These are phyloP conservation scores for Heteromeles arbutifolia DNA, from an alignment of 306 rosid species.

Conservation along the genomic window DNA sequence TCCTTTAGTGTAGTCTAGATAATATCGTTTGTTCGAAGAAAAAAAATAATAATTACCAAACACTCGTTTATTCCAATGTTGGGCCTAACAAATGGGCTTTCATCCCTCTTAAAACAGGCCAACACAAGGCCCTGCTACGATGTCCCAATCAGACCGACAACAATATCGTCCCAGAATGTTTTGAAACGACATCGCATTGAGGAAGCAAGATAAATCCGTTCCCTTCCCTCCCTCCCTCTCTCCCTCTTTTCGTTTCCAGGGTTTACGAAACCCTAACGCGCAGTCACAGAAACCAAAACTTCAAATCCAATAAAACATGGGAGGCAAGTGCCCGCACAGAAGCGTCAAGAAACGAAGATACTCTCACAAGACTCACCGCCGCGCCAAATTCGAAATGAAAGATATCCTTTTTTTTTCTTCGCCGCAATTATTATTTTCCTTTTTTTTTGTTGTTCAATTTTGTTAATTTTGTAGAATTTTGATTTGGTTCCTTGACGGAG, in stretches of 20 bases:
- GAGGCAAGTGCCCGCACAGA: slow-evolving; percentile 96
- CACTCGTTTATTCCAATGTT: not conserved
- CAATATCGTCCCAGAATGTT: not conserved
- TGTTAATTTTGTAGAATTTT: not conserved
- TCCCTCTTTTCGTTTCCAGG: not conserved
- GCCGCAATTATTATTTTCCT: not conserved
- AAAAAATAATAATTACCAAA: no score
- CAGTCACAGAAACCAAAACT: slow-evolving; percentile 7
- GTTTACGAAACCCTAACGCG: slow-evolving; percentile 26
- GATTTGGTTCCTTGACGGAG: slow-evolving; percentile 38
- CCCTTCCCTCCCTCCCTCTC: no score
- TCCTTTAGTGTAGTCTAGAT: no score
- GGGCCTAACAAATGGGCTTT: not conserved
- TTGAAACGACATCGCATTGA: not conserved
- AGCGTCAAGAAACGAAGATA: slow-evolving; percentile 71
- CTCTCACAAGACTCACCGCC: slow-evolving; percentile 72
- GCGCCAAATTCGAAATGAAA: slow-evolving; percentile 57
- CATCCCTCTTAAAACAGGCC: not conserved
- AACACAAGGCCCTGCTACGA: not conserved
- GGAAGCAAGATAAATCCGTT: not conserved
- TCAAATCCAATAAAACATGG: slow-evolving; percentile 41
- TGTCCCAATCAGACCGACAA: not conserved
- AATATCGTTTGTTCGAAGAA: no score
- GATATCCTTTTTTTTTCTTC: slow-evolving; percentile 50
- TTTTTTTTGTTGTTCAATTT: no score